Evolutionary conservation across 306 rosid species (phyloP), one percentile per base, ranked within the genome.

Genomic region (Ziziphus jujuba): DNA sequence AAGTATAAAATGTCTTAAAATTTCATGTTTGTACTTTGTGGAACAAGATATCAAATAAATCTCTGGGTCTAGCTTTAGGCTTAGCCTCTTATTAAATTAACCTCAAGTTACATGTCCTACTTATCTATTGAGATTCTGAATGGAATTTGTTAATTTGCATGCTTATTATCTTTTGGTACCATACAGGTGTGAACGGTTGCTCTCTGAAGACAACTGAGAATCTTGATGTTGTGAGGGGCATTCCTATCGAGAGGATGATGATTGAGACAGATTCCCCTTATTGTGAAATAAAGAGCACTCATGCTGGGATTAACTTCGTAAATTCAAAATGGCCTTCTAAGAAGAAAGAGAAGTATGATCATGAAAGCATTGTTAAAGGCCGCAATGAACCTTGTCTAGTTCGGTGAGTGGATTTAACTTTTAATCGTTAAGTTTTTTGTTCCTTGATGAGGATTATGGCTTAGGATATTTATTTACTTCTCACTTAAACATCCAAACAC

Each of bases 371-470:
- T 56, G 90, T 93, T 74, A 93, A 93, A 69, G 97, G 92, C 74
- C 88, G 98, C 72, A 93, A 86, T 69, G 98, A 93, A 81, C 98
- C 98, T 40, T 93, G 98, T 82, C 82, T 78, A 70, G 97, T 93
- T 60, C 83, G 88, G 98, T 88, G 65, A 72, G 82, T 76, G 58
- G 43, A 49, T 17, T 31, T 60, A 15, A 59, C 61, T 61, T 61
- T 22, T 15, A 12, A 36, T 47, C 6, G 14, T 5, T 24, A 5
- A 12, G 14, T 34, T 36, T 51, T 31, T 34, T 52, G 48, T 31
- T 0, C 13, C 33, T 64, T 21, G 7, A 2, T 15, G 12, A 62
- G 23, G 36, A 43, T 43, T 6, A 5, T 50, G 20, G 55, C 55
- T 7, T 40, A 40, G 45, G 2, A 38, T 38, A 38, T 38, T 1